Conservation (phyloP, 2,329 filamentous ascomycete genomes). For the Aaosphaeria pasadenensis region DNA sequence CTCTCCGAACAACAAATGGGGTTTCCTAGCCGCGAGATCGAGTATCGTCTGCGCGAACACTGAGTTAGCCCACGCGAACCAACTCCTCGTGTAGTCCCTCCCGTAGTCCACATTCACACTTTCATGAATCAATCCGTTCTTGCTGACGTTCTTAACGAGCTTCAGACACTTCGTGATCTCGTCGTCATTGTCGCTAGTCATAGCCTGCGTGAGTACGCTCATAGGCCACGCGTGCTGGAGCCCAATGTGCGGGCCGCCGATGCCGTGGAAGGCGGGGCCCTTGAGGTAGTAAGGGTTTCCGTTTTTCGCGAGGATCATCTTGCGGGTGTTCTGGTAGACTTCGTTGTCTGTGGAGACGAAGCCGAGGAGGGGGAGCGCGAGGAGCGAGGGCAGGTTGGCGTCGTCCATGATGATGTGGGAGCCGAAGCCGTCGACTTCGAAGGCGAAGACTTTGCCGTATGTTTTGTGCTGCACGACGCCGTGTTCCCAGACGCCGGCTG, state of each 20-base stretch:
- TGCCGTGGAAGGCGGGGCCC: constrained; percentile 76
- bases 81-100: constrained; percentile 75
- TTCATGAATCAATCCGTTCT: constrained; percentile 83
- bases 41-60: constrained; percentile 92
- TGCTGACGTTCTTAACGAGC: constrained; percentile 71
- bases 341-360: constrained; percentile 64
- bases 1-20: constrained; percentile 76
- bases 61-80: constrained; percentile 98
- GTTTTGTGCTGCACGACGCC: constrained; percentile 74
- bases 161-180: constrained; percentile 76
- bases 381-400: constrained; percentile 78
- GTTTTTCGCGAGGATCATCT: constrained; percentile 69
- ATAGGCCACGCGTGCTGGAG: constrained; percentile 95
- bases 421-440: constrained; percentile 84
- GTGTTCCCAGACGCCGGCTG: constrained; percentile 77
- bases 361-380: constrained; percentile 75
- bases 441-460: constrained; percentile 79
- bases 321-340: constrained; percentile 84
- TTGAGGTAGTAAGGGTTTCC: constrained; percentile 88
- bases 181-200: constrained; percentile 77
- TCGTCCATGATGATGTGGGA: constrained; percentile 84
- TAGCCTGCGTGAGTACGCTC: constrained; percentile 86
- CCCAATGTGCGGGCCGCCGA: constrained; percentile 82
- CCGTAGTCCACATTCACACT: constrained; percentile 78
- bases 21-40: constrained; percentile 84